Conservation (phyloP, 2,329 filamentous ascomycete species). For the Penicillium sp. region DNA sequence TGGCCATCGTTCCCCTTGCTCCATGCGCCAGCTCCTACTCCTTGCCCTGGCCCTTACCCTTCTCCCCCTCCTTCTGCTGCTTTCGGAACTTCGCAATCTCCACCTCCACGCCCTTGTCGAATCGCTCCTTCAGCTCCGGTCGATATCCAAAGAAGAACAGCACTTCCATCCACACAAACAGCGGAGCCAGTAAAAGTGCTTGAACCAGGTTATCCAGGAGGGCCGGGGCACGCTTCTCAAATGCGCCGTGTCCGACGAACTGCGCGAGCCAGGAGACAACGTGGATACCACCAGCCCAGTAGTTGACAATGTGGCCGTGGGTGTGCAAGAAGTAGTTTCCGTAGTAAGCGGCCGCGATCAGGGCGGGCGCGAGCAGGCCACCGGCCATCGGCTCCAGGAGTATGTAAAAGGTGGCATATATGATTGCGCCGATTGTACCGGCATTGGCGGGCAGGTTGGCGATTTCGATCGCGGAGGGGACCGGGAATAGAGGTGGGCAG, state of each 20-base stretch:
- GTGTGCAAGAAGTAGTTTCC: slow-evolving; percentile 72
- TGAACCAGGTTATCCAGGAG: slow-evolving; percentile 89
- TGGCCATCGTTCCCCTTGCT: slow-evolving; percentile 5
- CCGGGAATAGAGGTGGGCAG: slow-evolving; percentile 51
- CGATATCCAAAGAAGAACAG: slow-evolving; percentile 90
- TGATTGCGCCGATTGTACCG: slow-evolving; percentile 57
- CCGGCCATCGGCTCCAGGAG: slow-evolving; percentile 94
- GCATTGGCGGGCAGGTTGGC: slow-evolving; percentile 61
- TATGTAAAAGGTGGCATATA: slow-evolving; percentile 80
- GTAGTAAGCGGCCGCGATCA: slow-evolving; percentile 72
- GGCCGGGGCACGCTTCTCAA: slow-evolving; percentile 84
- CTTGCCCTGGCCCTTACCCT: slow-evolving; percentile 5
- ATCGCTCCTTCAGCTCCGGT: slow-evolving; percentile 77
- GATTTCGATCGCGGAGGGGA: slow-evolving; percentile 56
- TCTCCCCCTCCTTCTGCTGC: slow-evolving; percentile 42
- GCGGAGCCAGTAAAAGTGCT: slow-evolving; percentile 86
- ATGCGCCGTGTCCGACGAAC: slow-evolving; percentile 87
- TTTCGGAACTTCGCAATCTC: slow-evolving; percentile 74
- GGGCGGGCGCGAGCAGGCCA: slow-evolving; percentile 70
- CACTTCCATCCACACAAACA: slow-evolving; percentile 96
- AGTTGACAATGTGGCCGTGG: slow-evolving; percentile 61
- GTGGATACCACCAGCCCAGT: slow-evolving; percentile 69
- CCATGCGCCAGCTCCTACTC: slow-evolving; percentile 12
- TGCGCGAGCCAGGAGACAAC: slow-evolving; percentile 81
- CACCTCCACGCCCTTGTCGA: slow-evolving; percentile 72